A percentile compares a stretch with the other conserved stretches of the same genome.
phyloP scores from a whole-genome alignment of 495 filamentous ascomycete species.

The Cercophora newfieldiana region DNA sequence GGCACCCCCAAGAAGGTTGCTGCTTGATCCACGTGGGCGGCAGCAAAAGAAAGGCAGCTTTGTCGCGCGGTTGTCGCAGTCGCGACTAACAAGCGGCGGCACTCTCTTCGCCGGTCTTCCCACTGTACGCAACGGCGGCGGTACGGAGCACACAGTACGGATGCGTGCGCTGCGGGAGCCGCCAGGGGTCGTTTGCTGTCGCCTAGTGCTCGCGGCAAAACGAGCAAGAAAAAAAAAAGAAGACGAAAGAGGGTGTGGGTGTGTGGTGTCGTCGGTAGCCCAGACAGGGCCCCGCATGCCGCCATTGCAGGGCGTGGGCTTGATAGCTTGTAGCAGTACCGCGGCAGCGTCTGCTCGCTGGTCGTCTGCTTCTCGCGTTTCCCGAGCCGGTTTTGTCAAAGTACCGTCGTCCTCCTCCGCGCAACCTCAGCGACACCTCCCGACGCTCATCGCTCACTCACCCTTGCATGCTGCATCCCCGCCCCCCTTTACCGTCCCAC shows the following conservation, averaged over 20 bases:
- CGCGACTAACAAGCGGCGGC: background rate
- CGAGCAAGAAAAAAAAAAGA: constrained; percentile 3
- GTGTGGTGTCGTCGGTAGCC: constrained; percentile 16
- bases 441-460: constrained; percentile 14
- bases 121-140: background rate
- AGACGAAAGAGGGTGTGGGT: constrained; percentile 9
- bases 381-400: background rate
- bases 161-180: constrained; percentile 5
- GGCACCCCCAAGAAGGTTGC: background rate
- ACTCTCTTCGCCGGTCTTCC: background rate
- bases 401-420: constrained; percentile 4
- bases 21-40: background rate
- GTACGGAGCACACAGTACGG: background rate
- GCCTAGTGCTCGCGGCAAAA: constrained; percentile 18
- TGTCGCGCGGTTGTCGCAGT: constrained; percentile 22
- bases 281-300: constrained; percentile 15
- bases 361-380: too few species aligned
- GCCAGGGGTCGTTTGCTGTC: constrained; percentile 13
- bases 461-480: constrained; percentile 12
- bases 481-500: constrained; percentile 19
- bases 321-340: constrained; percentile 14
- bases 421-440: constrained; percentile 3
- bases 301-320: constrained; percentile 9
- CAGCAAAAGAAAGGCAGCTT: background rate
- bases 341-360: background rate